Percentiles rank a stretch among this genome's conserved stretches.
These are phyloP conservation scores for Aspergillus quadricinctus DNA, from an alignment of 2,329 filamentous ascomycete species.

Conservation along the genomic window DNA sequence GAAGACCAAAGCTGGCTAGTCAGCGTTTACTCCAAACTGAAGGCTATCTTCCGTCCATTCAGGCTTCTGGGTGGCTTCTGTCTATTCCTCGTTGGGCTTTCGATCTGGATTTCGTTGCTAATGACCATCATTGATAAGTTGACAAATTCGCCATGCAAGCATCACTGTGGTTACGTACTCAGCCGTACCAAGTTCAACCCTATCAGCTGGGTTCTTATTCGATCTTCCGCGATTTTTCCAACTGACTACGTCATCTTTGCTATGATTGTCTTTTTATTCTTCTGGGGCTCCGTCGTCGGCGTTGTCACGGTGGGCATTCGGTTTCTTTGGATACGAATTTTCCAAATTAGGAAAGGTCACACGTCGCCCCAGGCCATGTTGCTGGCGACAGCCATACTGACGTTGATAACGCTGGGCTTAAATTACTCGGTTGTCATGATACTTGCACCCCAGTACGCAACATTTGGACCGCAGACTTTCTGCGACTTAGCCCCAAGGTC, in stretches of 20 bases:
- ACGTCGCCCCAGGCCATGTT: slow-evolving; percentile 90
- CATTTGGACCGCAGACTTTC: slow-evolving; percentile 90
- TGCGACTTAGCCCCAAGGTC: slow-evolving; percentile 67
- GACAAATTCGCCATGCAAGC: slow-evolving; percentile 88
- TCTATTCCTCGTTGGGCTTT: slow-evolving; percentile 66
- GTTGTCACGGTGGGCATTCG: slow-evolving; percentile 85
- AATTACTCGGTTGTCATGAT: slow-evolving; percentile 93
- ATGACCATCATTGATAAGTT: slow-evolving; percentile 95
- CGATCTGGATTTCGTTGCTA: slow-evolving; percentile 88
- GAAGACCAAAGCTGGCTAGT: slow-evolving; percentile 72
- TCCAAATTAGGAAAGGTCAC: slow-evolving; percentile 82
- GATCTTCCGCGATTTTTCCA: slow-evolving; percentile 78
- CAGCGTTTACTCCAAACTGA: slow-evolving; percentile 71
- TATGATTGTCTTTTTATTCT: slow-evolving; percentile 78
- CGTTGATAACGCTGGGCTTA: slow-evolving; percentile 81
- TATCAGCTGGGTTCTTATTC: slow-evolving; percentile 82
- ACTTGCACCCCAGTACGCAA: slow-evolving; percentile 92
- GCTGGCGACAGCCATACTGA: slow-evolving; percentile 84
- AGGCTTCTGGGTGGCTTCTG: slow-evolving; percentile 82
- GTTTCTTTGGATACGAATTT: slow-evolving; percentile 92
- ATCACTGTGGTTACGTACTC: slow-evolving; percentile 86
- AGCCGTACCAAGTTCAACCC: slow-evolving; percentile 90
- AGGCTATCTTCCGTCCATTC: slow-evolving; percentile 78
- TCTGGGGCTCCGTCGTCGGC: slow-evolving; percentile 80
- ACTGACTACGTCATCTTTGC: slow-evolving; percentile 89